Percentiles rank a stretch among this genome's conserved stretches.
Evolutionary conservation across 2,329 filamentous ascomycete genomes (phyloP).

Genomic region (Nemania diffusa): DNA sequence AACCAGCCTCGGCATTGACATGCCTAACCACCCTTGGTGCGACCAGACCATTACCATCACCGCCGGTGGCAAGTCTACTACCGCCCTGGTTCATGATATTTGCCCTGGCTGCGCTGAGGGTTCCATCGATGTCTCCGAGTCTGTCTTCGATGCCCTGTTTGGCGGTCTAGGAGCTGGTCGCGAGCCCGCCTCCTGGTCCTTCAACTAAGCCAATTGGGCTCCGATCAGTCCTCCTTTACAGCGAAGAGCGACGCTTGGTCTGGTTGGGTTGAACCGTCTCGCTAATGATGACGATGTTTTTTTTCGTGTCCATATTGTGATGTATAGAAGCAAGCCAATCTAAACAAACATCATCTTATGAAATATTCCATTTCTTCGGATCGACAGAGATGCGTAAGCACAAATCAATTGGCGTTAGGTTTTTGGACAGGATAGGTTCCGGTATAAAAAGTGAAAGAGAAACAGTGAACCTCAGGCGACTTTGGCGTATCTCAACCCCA

Average conservation of each 20-base stretch:
- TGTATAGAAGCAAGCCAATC: slow-evolving; percentile 10
- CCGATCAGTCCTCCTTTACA: background rate
- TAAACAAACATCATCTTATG: slow-evolving; percentile 1
- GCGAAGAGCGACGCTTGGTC: background rate
- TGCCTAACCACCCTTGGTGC: slow-evolving; percentile 71
- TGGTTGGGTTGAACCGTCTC: background rate
- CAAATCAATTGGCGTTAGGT: slow-evolving; percentile 24
- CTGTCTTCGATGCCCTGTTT: slow-evolving; percentile 47
- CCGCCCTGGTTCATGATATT: slow-evolving; percentile 75
- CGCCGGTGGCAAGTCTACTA: slow-evolving; percentile 62
- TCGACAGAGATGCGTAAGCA: slow-evolving; percentile 10
- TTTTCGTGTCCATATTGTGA: slow-evolving; percentile 18
- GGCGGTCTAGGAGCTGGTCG: slow-evolving; percentile 25
- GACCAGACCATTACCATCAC: slow-evolving; percentile 73
- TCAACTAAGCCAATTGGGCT: slow-evolving; percentile 14
- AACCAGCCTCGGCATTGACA: slow-evolving; percentile 63
- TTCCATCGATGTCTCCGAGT: slow-evolving; percentile 64
- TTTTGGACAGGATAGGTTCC: slow-evolving; percentile 10
- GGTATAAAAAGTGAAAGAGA: slow-evolving; percentile 14
- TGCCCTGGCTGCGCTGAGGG: slow-evolving; percentile 75
- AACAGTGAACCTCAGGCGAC: background rate
- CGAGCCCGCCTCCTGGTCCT: slow-evolving; percentile 45
- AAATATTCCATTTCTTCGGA: slow-evolving; percentile 12
- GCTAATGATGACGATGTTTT: slow-evolving; percentile 31
- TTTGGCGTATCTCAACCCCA: background rate